A percentile compares a stretch with the other conserved stretches of the same genome.
phyloP scores from a whole-genome alignment of 2,329 filamentous ascomycete genomes.

The Fusarium sp. region DNA sequence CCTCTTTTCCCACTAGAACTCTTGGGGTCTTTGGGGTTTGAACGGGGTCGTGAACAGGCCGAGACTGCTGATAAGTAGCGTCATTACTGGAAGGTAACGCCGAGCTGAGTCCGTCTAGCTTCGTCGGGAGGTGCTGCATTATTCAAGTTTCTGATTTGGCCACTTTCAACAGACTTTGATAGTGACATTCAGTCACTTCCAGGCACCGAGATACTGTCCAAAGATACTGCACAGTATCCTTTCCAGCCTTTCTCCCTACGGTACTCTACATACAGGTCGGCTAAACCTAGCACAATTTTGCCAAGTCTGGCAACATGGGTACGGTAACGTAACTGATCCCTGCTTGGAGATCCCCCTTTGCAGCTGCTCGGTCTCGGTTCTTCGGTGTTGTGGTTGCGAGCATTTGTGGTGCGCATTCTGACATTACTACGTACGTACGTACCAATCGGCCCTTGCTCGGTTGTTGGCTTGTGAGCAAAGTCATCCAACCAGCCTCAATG shows the following conservation, averaged over 20 bases:
- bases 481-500: conserved; percentile 11
- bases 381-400: conserved; percentile 14
- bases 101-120: conserved; percentile 30
- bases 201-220: conserved; percentile 13
- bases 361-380: not conserved
- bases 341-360: conserved; percentile 20
- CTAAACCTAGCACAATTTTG: conserved; percentile 3
- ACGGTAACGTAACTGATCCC: conserved; percentile 14
- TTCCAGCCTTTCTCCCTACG: not conserved
- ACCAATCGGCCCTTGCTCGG: conserved; percentile 30
- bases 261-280: not conserved
- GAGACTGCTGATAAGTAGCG: conserved; percentile 28
- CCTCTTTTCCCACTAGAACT: conserved; percentile 17
- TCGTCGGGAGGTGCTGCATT: not conserved
- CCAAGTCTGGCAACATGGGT: conserved; percentile 12
- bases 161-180: conserved; percentile 15
- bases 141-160: conserved; percentile 21
- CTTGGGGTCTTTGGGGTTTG: conserved; percentile 37
- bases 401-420: not conserved
- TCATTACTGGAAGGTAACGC: conserved; percentile 32
- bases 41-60: conserved; percentile 22
- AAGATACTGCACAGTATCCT: conserved; percentile 3
- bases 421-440: conserved; percentile 3
- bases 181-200: conserved; percentile 24
- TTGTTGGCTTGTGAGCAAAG: conserved; percentile 8